Conservation (phyloP, 2,329 filamentous ascomycete genomes). For the Tolypocladium ophioglossoides region DNA sequence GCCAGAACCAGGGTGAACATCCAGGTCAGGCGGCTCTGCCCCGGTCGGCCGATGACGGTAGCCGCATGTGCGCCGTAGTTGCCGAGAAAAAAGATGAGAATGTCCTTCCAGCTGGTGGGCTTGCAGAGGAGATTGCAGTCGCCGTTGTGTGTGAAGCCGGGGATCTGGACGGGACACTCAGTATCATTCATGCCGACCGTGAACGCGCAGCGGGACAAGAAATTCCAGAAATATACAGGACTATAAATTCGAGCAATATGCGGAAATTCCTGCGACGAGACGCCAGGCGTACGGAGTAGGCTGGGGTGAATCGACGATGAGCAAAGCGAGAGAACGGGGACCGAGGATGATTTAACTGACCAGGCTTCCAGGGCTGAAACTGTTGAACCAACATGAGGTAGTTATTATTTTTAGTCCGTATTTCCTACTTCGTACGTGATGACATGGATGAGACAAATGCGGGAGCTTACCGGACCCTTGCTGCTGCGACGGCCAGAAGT, state of each 20-base stretch:
- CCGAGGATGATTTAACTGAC: background rate
- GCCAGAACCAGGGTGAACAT: conserved; percentile 1
- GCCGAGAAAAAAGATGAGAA: conserved; percentile 2
- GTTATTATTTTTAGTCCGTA: no score
- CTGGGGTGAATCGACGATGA: no score
- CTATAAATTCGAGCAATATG: background rate
- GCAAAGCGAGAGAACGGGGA: background rate
- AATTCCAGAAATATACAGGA: background rate
- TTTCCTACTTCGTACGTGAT: background rate
- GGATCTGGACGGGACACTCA: background rate
- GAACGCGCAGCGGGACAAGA: no score
- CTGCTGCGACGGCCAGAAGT: background rate
- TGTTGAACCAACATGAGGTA: background rate
- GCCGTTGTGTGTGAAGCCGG: conserved; percentile 4
- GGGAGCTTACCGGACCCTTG: background rate
- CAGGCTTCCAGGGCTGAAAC: background rate
- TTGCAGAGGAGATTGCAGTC: conserved; percentile 5
- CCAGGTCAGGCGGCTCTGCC: conserved; percentile 1
- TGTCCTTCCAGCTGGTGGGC: conserved; percentile 2
- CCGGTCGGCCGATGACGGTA: conserved; percentile 1
- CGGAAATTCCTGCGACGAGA: background rate
- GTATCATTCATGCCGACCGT: background rate
- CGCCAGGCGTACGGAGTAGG: background rate
- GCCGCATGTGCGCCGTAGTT: conserved; percentile 3
- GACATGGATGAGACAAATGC: background rate